Evolutionary conservation across 2,329 filamentous ascomycete species (phyloP).

Genomic region (Microsporum audouinii): DNA sequence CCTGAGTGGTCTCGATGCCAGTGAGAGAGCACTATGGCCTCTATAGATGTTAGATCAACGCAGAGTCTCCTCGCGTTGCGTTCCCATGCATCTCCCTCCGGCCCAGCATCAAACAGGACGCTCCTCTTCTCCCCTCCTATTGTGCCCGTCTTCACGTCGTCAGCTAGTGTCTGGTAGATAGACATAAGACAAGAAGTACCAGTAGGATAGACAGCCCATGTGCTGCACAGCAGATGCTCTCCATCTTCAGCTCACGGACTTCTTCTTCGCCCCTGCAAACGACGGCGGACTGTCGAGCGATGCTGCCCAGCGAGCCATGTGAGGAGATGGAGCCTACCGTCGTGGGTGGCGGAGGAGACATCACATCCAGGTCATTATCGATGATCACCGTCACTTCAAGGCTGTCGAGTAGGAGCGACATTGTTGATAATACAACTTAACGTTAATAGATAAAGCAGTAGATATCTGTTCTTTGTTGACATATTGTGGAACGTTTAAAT

Average conservation of each 20-base stretch:
- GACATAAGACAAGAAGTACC: constrained; percentile 21
- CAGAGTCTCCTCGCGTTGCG: constrained; percentile 38
- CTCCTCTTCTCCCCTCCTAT: constrained; percentile 36
- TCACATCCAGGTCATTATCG: constrained; percentile 45
- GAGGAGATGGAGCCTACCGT: constrained; percentile 30
- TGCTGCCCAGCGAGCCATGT: constrained; percentile 33
- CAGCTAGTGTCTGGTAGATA: background rate
- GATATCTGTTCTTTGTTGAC: background rate
- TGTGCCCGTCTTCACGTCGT: constrained; percentile 33
- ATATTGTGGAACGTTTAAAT: background rate
- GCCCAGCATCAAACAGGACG: constrained; percentile 44
- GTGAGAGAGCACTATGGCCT: constrained; percentile 41
- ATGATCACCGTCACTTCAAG: constrained; percentile 42
- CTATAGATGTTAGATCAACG: constrained; percentile 35
- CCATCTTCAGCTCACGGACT: constrained; percentile 38
- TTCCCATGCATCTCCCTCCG: constrained; percentile 42
- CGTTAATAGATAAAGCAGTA: background rate
- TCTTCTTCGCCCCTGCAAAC: constrained; percentile 34
- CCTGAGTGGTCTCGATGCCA: constrained; percentile 48
- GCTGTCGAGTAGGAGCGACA: constrained; percentile 25
- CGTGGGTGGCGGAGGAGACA: constrained; percentile 36
- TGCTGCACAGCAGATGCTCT: constrained; percentile 43
- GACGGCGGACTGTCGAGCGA: constrained; percentile 30
- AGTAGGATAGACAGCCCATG: constrained; percentile 45
- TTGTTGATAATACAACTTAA: background rate